Conservation (phyloP, 2,329 filamentous ascomycete genomes). For the Penicillium sp. region DNA sequence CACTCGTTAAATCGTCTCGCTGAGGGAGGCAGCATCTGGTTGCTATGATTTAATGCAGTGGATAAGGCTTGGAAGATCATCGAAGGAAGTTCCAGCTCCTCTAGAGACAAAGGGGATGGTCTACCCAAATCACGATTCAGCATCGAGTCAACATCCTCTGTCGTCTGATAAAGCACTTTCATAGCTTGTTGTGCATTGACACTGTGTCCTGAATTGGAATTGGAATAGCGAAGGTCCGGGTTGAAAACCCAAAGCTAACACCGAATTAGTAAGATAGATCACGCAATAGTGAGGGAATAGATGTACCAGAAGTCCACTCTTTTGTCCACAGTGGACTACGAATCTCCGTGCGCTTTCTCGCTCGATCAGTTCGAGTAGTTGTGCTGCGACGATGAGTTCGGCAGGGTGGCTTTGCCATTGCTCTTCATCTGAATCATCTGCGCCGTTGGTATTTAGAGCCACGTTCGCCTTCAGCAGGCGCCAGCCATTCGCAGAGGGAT, state of each 20-base stretch:
- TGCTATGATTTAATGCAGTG: slow-evolving; percentile 40
- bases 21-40: slow-evolving; percentile 48
- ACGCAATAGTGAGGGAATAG: not conserved
- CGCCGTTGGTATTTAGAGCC: slow-evolving; percentile 19
- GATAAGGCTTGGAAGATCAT: slow-evolving; percentile 41
- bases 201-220: slow-evolving; percentile 34
- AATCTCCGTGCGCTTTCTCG: slow-evolving; percentile 58
- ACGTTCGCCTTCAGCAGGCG: slow-evolving; percentile 54
- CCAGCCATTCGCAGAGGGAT: slow-evolving; percentile 44
- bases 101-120: slow-evolving; percentile 45
- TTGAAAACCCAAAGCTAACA: slow-evolving; percentile 62
- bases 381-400: slow-evolving; percentile 51
- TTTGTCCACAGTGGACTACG: slow-evolving; percentile 44
- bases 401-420: slow-evolving; percentile 33
- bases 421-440: slow-evolving; percentile 28
- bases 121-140: slow-evolving; percentile 39
- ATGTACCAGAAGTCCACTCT: slow-evolving; percentile 40
- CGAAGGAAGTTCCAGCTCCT: slow-evolving; percentile 48
- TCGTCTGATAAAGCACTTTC: slow-evolving; percentile 57
- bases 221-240: slow-evolving; percentile 58
- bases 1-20: slow-evolving; percentile 56
- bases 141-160: slow-evolving; percentile 33
- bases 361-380: slow-evolving; percentile 57
- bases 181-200: slow-evolving; percentile 50
- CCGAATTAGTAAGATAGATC: slow-evolving; percentile 1